Conservation (phyloP, 2,329 filamentous ascomycete genomes). For the Talaromyces albobiverticillius region DNA sequence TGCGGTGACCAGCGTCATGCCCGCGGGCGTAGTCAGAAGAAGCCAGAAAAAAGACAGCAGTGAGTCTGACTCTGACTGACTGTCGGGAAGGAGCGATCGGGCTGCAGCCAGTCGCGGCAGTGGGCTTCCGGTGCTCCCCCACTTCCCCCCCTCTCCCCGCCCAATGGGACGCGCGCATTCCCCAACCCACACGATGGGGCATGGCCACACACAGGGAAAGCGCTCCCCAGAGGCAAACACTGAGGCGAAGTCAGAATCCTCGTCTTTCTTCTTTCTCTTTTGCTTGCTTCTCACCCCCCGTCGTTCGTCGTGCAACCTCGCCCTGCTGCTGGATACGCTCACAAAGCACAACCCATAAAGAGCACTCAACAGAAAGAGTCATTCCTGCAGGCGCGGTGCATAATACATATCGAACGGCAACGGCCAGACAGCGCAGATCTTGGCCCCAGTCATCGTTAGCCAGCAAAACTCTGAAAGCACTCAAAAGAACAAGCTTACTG, state of each 20-base stretch:
- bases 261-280: background rate
- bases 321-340: no score
- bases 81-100: background rate
- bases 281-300: background rate
- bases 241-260: background rate
- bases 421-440: slow-evolving; percentile 11
- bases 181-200: background rate
- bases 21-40: no score
- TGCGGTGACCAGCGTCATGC: no score
- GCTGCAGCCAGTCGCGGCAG: slow-evolving; percentile 3
- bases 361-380: no score
- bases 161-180: background rate
- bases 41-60: no score
- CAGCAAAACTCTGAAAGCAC: background rate
- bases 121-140: background rate
- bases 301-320: no score
- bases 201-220: background rate
- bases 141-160: slow-evolving; percentile 1
- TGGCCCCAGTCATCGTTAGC: slow-evolving; percentile 11
- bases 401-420: background rate
- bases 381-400: no score
- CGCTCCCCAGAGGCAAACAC: background rate
- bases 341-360: no score
- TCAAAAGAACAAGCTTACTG: background rate
- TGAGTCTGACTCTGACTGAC: no score